A percentile compares a stretch with the other conserved stretches of the same genome.
phyloP scores from a whole-genome alignment of 75 land plant species.

The Sequoiadendron giganteum region DNA sequence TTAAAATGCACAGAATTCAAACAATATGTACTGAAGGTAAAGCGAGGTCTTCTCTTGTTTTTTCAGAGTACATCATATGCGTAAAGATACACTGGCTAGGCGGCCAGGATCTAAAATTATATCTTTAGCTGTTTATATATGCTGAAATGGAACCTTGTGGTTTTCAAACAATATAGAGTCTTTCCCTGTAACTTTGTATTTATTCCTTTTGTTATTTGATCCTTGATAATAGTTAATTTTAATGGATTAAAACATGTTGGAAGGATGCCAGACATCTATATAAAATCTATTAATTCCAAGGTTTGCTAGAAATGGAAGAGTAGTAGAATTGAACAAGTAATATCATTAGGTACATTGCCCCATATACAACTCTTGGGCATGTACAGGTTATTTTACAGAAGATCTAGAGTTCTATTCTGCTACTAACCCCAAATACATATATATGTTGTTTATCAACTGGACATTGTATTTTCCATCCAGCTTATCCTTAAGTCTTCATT shows the following conservation, averaged over 20 bases:
- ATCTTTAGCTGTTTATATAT: background rate
- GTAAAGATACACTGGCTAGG: too few species aligned
- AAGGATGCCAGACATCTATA: background rate
- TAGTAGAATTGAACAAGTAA: background rate
- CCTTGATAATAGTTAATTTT: background rate
- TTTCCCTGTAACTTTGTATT: background rate
- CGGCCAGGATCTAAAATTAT: too few species aligned
- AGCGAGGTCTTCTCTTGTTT: too few species aligned
- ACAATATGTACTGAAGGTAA: background rate
- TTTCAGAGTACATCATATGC: too few species aligned
- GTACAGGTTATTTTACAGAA: background rate
- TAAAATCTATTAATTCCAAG: background rate
- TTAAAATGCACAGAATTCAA: background rate
- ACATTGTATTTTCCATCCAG: background rate
- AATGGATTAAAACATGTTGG: background rate
- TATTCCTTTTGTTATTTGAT: background rate
- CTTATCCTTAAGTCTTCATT: background rate
- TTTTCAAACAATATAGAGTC: background rate
- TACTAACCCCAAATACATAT: background rate
- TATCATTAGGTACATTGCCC: background rate
- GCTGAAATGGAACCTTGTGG: background rate
- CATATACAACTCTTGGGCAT: background rate
- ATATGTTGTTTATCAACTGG: background rate
- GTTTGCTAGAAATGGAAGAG: background rate
- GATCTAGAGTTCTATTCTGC: background rate